Evolutionary conservation across 2,329 filamentous ascomycete species (phyloP).

Genomic region (Fusarium sp.): DNA sequence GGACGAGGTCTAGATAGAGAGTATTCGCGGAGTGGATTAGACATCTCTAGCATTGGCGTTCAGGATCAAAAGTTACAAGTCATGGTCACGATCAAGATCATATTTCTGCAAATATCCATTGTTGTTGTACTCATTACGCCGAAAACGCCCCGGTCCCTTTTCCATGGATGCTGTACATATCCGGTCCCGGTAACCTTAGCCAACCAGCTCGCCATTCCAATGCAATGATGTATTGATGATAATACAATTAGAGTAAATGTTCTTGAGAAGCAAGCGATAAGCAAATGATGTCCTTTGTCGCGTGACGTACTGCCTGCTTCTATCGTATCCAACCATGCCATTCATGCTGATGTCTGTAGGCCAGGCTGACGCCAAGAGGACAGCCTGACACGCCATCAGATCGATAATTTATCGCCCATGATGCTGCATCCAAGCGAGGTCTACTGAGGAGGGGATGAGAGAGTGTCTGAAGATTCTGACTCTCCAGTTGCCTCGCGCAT

Average conservation of each 20-base stretch:
- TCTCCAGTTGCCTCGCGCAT: constrained; percentile 60
- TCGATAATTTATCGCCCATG: background rate
- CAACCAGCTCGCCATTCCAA: constrained; percentile 40
- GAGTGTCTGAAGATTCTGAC: constrained; percentile 65
- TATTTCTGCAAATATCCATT: constrained; percentile 35
- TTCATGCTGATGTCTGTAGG: constrained; percentile 1
- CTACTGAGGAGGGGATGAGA: constrained; percentile 61
- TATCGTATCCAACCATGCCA: constrained; percentile 42
- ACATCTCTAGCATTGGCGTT: constrained; percentile 33
- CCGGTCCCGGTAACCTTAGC: constrained; percentile 41
- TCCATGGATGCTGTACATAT: constrained; percentile 42
- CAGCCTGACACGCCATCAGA: background rate
- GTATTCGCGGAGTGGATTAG: background rate
- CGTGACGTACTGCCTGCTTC: constrained; percentile 33
- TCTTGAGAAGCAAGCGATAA: constrained; percentile 20
- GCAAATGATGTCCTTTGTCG: constrained; percentile 18
- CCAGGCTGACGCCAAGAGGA: background rate
- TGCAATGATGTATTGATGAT: constrained; percentile 41
- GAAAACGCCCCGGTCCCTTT: constrained; percentile 44
- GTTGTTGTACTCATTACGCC: constrained; percentile 40
- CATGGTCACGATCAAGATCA: background rate
- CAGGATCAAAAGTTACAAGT: constrained; percentile 17
- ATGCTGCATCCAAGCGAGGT: background rate
- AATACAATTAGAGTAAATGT: constrained; percentile 37
- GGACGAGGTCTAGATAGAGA: constrained; percentile 43